Evolutionary conservation across 352 stramenopile species (phyloP), one percentile per base, ranked within the genome.

Genomic region (Globisporangium orthogonon): DNA sequence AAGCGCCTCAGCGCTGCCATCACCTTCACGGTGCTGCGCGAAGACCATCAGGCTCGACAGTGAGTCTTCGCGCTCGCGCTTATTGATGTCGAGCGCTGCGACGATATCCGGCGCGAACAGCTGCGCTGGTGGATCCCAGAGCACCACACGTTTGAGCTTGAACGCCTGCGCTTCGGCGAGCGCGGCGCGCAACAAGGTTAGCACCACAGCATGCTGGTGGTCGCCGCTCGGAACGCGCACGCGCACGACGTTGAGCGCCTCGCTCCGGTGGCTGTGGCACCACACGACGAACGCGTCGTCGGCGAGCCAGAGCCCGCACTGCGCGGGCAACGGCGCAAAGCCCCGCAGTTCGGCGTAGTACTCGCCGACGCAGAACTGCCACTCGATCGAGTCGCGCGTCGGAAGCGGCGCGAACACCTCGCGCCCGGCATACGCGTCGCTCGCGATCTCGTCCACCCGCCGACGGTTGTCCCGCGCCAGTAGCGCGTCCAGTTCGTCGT

Each of bases 181-280:
- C 14, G 71, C 69, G 39, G 67, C 62, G 13, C 49, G 52, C 23
- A 89, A 50, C 18, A 87, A 51, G 10, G 35, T 54, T 7, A 66
- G 45, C 15, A 44, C 48, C 0, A 49, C 69, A 2, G n/a, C 58
- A 2, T 63, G 54, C n/a, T 54, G 51, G 30, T 30, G 18, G 40
- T 62, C 51, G 54, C 52, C 31, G 33, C 10, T 1, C 33, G 72
- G 63, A n/a, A 87, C 67, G 0, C 73, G 67, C 55, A 71, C 67
- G 23, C 68, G 76, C 45, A 83, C 52, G 31, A 87, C 51, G 57
- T 83, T 82, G 41, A 89, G 64, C 54, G 72, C 76, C 33, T 65
- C 71, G 45, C 72, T 74, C 58, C 87, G 87, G 37, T 85, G 40
- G 45, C 86, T 83, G 67, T 87, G 76, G 58, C 69, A 83, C 78